These are phyloP conservation scores for Kalaharituber pfeilii DNA, from an alignment of 2,329 filamentous ascomycete genomes.

Conservation along the genomic window DNA sequence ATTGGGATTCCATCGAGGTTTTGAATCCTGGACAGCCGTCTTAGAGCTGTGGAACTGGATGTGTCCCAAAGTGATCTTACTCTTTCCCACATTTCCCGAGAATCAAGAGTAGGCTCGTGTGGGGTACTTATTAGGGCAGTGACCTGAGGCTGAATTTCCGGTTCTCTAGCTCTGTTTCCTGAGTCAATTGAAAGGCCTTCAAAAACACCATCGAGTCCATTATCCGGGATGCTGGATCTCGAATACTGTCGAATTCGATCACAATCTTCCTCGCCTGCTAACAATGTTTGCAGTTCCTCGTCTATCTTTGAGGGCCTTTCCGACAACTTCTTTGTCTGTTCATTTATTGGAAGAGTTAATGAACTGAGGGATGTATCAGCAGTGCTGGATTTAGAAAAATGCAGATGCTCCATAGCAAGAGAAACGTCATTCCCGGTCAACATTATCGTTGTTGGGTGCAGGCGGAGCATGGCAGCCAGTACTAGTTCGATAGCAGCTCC, in stretches of 20 bases:
- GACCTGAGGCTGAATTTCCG: neutral
- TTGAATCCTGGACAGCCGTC: neutral
- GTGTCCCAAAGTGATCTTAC: neutral
- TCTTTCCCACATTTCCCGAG: neutral
- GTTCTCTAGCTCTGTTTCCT: neutral
- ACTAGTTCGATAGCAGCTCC: neutral
- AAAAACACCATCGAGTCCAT: neutral
- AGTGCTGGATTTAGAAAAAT: neutral
- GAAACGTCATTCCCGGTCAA: neutral
- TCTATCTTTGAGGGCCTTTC: neutral
- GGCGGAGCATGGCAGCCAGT: neutral
- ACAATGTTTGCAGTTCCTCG: neutral
- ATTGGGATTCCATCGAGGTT: neutral
- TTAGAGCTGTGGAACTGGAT: neutral
- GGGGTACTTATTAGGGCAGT: neutral
- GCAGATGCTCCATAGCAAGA: neutral
- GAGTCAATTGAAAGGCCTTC: neutral
- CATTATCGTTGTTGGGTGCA: neutral
- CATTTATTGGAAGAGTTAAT: neutral
- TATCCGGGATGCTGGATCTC: neutral
- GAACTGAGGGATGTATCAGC: neutral
- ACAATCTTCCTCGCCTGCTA: neutral
- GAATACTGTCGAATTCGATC: neutral
- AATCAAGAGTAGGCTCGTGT: too few relatives aligned
- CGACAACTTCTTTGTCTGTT: neutral